A percentile compares a stretch with the other conserved stretches of the same genome.
Conservation (phyloP, 805 yeast genomes). For the Zygoascus ofunaensis region DNA sequence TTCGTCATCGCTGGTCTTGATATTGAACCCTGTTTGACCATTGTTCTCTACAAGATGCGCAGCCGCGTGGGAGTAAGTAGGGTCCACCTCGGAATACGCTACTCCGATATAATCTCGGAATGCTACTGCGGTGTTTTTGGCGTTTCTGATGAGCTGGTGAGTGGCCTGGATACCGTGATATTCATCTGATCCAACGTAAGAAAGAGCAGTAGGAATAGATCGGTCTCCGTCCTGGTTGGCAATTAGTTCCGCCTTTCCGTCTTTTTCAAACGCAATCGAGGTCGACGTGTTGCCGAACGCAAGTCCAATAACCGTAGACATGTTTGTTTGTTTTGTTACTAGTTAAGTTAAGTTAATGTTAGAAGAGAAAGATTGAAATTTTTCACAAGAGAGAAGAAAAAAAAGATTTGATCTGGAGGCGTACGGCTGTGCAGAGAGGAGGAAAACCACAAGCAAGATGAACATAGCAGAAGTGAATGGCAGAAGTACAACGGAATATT, state of each 20-base stretch:
- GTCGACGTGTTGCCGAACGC: slow-evolving; percentile 95
- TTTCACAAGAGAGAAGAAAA: too few relatives aligned
- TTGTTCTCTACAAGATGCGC: slow-evolving; percentile 55
- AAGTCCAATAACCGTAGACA: slow-evolving; percentile 73
- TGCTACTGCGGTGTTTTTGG: slow-evolving; percentile 74
- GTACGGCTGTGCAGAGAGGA: too few relatives aligned
- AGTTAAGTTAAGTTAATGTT: too few relatives aligned
- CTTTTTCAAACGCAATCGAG: slow-evolving; percentile 81
- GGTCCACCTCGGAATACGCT: slow-evolving; percentile 59
- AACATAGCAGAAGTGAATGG: too few relatives aligned
- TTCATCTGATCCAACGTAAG: slow-evolving; percentile 91
- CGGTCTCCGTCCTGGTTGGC: slow-evolving; percentile 99
- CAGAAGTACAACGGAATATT: too few relatives aligned
- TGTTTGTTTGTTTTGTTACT: slow-evolving; percentile 10
- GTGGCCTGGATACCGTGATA: slow-evolving; percentile 96
- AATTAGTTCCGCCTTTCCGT: slow-evolving; percentile 92
- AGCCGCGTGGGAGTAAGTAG: slow-evolving; percentile 51
- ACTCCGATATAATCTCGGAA: slow-evolving; percentile 91
- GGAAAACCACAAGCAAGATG: too few relatives aligned
- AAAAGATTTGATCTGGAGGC: too few relatives aligned
- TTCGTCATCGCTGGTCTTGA: slow-evolving; percentile 27
- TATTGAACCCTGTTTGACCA: slow-evolving; percentile 63
- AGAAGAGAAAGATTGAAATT: too few relatives aligned
- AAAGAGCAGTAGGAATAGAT: slow-evolving; percentile 83
- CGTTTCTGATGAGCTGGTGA: slow-evolving; percentile 85